A percentile compares a stretch with the other conserved stretches of the same genome.
Evolutionary conservation across 2,329 filamentous ascomycete species (phyloP).

Genomic region (Claviceps sp.): DNA sequence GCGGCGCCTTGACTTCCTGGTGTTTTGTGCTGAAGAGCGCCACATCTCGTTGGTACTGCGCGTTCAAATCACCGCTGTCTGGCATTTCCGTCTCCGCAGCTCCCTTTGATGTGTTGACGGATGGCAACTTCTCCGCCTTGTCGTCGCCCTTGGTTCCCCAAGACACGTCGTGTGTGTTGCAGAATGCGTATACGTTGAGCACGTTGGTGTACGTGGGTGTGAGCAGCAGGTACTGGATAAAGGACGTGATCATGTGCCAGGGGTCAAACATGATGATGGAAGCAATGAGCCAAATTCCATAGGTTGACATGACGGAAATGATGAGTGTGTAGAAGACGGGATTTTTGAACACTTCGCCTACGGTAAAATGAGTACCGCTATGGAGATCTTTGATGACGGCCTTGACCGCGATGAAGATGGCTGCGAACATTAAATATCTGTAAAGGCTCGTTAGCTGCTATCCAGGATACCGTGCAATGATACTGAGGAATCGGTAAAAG

Average conservation of each 20-base stretch:
- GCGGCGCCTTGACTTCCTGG: constrained; percentile 53
- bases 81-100: constrained; percentile 87
- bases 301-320: constrained; percentile 82
- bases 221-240: constrained; percentile 86
- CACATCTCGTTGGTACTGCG: constrained; percentile 83
- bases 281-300: constrained; percentile 81
- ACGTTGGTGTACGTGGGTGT: constrained; percentile 97
- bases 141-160: constrained; percentile 98
- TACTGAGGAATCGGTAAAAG: not conserved
- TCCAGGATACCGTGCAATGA: no score
- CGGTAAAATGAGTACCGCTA: constrained; percentile 48
- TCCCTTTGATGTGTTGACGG: constrained; percentile 79
- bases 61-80: constrained; percentile 88
- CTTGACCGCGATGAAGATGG: constrained; percentile 82
- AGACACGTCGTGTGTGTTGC: constrained; percentile 93
- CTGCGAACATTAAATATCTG: constrained; percentile 85
- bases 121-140: constrained; percentile 81
- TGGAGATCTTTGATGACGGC: constrained; percentile 63
- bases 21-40: constrained; percentile 60
- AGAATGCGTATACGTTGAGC: constrained; percentile 97
- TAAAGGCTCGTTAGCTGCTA: not conserved
- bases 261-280: constrained; percentile 94
- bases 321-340: constrained; percentile 86
- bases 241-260: constrained; percentile 98
- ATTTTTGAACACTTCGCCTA: constrained; percentile 69